Conservation (phyloP, 768 basidiomycete species). For the Pisolithus albus region DNA sequence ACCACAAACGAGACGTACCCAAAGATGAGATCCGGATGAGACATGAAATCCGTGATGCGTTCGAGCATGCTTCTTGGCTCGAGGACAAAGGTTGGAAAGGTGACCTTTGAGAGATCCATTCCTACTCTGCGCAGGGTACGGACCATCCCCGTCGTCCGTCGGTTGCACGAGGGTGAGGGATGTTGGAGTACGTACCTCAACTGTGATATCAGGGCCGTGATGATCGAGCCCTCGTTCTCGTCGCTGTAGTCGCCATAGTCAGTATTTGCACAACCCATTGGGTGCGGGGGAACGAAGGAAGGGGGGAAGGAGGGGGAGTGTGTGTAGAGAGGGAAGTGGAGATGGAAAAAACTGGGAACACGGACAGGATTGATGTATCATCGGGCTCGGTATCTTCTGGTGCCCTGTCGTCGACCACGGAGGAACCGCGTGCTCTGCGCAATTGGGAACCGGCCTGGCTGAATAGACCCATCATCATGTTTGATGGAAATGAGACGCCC, state of each 20-base stretch:
- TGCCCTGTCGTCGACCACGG: constrained; percentile 54
- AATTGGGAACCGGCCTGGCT: constrained; percentile 59
- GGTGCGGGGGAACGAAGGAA: background rate
- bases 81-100: constrained; percentile 90
- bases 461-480: constrained; percentile 71
- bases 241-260: constrained; percentile 50
- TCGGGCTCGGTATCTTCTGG: constrained; percentile 83
- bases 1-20: constrained; percentile 48
- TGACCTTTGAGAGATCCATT: constrained; percentile 95
- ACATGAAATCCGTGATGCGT: constrained; percentile 98
- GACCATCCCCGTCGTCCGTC: background rate
- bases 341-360: constrained; percentile 17
- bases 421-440: constrained; percentile 60
- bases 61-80: constrained; percentile 97
- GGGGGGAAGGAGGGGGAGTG: constrained; percentile 26
- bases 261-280: constrained; percentile 28
- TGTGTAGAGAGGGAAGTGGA: constrained; percentile 16
- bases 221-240: constrained; percentile 89
- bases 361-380: constrained; percentile 84
- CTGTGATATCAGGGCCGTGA: constrained; percentile 82
- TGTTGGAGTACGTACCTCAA: constrained; percentile 48
- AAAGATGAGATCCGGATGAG: constrained; percentile 95
- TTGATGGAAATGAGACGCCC: background rate
- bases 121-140: constrained; percentile 59
- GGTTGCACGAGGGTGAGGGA: too few species aligned